Evolutionary conservation across 768 basidiomycete genomes (phyloP).

Genomic region (Steccherinum ochraceum): DNA sequence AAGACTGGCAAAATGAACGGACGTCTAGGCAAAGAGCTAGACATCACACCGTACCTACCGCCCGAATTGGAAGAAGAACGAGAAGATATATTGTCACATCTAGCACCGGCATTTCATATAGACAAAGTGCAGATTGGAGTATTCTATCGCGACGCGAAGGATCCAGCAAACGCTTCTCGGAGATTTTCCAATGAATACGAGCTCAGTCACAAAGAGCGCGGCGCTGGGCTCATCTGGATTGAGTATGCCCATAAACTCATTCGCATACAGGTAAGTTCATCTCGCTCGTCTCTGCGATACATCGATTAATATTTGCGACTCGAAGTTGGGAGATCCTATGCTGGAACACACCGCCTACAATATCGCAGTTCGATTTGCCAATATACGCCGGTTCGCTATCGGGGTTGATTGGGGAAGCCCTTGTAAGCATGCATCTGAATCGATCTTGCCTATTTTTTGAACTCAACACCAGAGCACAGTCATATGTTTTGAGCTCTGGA

Average conservation of each 20-base stretch:
- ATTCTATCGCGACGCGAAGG: constrained; percentile 33
- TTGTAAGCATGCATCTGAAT: constrained; percentile 36
- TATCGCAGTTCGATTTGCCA: constrained; percentile 49
- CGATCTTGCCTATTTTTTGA: neutral
- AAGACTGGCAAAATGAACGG: constrained; percentile 4
- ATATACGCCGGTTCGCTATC: constrained; percentile 52
- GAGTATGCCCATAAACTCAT: constrained; percentile 67
- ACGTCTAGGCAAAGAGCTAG: constrained; percentile 13
- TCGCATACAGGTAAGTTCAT: constrained; percentile 44
- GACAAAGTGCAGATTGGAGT: constrained; percentile 63
- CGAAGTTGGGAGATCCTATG: constrained; percentile 52
- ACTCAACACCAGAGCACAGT: constrained; percentile 30
- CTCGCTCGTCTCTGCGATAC: neutral
- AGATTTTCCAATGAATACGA: constrained; percentile 70
- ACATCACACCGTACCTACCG: constrained; percentile 26
- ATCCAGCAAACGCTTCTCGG: constrained; percentile 14
- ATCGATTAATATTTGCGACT: neutral
- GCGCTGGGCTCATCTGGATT: constrained; percentile 50
- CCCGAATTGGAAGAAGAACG: constrained; percentile 23
- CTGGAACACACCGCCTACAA: constrained; percentile 44
- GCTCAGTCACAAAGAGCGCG: constrained; percentile 34
- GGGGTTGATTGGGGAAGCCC: constrained; percentile 57
- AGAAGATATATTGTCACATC: constrained; percentile 32
- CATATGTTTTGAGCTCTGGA: constrained; percentile 60
- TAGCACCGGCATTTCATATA: constrained; percentile 47